Evolutionary conservation across 1,139 yeast genomes (phyloP).

Genomic region (Taphrina wiesneri): DNA sequence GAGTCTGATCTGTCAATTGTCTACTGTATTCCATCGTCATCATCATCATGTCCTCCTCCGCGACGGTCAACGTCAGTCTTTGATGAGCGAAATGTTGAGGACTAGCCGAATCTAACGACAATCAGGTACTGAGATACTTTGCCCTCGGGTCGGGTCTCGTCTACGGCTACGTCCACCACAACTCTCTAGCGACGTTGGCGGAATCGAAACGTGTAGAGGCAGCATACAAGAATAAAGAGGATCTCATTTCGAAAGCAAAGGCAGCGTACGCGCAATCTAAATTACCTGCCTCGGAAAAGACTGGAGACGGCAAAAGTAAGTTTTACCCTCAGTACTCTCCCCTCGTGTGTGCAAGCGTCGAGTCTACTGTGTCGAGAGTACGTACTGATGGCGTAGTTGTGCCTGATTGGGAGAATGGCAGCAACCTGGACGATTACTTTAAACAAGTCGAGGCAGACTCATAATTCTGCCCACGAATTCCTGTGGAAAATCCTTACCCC

Average conservation of each 20-base stretch:
- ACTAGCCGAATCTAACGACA: not conserved
- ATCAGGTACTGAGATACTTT: constrained; percentile 84
- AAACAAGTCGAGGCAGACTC: constrained; percentile 32
- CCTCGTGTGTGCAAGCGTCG: not conserved
- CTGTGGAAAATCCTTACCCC: not conserved
- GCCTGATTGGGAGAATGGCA: constrained; percentile 32
- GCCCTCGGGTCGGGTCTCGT: constrained; percentile 85
- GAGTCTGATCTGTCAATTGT: not conserved
- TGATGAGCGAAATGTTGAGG: not conserved
- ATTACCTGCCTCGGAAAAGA: constrained; percentile 54
- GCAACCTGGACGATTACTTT: constrained; percentile 24
- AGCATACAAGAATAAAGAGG: constrained; percentile 94
- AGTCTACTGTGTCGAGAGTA: no score
- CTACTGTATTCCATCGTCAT: not conserved
- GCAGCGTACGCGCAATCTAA: constrained; percentile 64
- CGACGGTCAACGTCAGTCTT: constrained; percentile 12
- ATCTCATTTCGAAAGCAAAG: constrained; percentile 76
- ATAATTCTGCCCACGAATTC: not conserved
- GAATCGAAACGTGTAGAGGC: constrained; percentile 58
- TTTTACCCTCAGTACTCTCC: not conserved
- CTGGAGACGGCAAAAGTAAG: constrained; percentile 39
- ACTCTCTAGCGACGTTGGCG: constrained; percentile 63
- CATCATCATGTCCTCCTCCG: constrained; percentile 6
- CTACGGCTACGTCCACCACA: constrained; percentile 87
- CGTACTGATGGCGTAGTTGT: constrained; percentile 1